Evolutionary conservation across 768 basidiomycete genomes (phyloP), one percentile per base, ranked within the genome.

Genomic region (Clitopilus passeckerianus): DNA sequence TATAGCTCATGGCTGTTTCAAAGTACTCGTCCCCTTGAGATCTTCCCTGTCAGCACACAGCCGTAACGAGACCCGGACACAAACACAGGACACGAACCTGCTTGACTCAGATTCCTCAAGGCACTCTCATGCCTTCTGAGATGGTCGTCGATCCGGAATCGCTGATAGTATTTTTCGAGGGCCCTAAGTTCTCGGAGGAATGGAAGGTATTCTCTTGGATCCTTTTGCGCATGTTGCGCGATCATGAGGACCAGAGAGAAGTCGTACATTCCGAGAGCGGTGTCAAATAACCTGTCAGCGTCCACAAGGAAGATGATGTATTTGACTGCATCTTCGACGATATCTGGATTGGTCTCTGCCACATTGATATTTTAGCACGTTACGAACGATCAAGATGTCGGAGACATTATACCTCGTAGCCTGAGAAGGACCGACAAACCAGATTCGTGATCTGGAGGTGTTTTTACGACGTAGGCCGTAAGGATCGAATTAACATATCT

Each of bases 271-370:
- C 97, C 97, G 33, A 99, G 81, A 1, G 97, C 97, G 10, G 91
- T 90, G 70, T 98, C 87, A 74, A 96, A 98, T 4, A 99, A 80
- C 50, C 80, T 80, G 66, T 98, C 86, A 0, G 94, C 94, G 64
- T 98, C 93, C 18, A 94, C 93, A 33, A 99, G 83, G 80, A 98
- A 99, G 71, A 98, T 98, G 70, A 98, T 89, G 68, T 98, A 99
- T 69, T 95, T 98, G 66, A 98, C 91, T 6, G 97, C 97, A 60
- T 98, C 95, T 68, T 99, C 95, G 14, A 97, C 92, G 1, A 94
- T 72, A 24, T 85, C 80, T 0, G 90, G 85, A 62, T 92, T 81
- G 8, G 78, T 74, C 27, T 81, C 70, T 88, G 59, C 37, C 33
- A 27, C 7, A 50, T 34, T 24, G 46, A 35, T 30, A 30, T 3